Evolutionary conservation across 768 basidiomycete genomes (phyloP).

Genomic region (Wakefieldia striispora): DNA sequence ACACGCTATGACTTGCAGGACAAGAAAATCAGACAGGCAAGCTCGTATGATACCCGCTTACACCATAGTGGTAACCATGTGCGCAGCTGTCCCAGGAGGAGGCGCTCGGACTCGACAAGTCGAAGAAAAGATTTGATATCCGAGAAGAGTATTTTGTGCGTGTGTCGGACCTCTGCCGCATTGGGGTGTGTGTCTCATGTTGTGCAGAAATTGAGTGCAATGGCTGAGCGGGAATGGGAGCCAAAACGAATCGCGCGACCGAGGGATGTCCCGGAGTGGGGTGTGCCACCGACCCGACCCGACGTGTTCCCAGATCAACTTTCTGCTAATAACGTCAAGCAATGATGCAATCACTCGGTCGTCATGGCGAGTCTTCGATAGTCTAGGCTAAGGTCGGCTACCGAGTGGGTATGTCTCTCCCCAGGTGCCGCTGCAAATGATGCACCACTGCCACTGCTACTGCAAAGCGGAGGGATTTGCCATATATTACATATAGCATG

Average conservation of each 20-base stretch:
- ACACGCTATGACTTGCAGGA: slow-evolving; percentile 89
- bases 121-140: slow-evolving; percentile 83
- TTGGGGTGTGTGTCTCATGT: not conserved
- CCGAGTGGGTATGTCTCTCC: no score
- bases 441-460: no score
- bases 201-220: slow-evolving; percentile 56
- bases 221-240: slow-evolving; percentile 76
- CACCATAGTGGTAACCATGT: not conserved
- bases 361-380: no score
- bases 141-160: slow-evolving; percentile 95
- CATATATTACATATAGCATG: no score
- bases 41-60: slow-evolving; percentile 4
- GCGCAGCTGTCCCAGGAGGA: slow-evolving; percentile 71
- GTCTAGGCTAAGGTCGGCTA: no score
- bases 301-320: slow-evolving; percentile 27
- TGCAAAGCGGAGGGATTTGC: no score
- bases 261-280: slow-evolving; percentile 92
- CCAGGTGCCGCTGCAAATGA: no score
- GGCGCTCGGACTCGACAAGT: slow-evolving; percentile 66
- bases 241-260: slow-evolving; percentile 81
- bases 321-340: not conserved
- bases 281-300: slow-evolving; percentile 61
- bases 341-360: not conserved
- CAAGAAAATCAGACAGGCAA: slow-evolving; percentile 69
- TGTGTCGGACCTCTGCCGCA: slow-evolving; percentile 17